A percentile compares a stretch with the other conserved stretches of the same genome.
phyloP scores from a whole-genome alignment of 116 monocot genomes.

The Thalassia testudinum region DNA sequence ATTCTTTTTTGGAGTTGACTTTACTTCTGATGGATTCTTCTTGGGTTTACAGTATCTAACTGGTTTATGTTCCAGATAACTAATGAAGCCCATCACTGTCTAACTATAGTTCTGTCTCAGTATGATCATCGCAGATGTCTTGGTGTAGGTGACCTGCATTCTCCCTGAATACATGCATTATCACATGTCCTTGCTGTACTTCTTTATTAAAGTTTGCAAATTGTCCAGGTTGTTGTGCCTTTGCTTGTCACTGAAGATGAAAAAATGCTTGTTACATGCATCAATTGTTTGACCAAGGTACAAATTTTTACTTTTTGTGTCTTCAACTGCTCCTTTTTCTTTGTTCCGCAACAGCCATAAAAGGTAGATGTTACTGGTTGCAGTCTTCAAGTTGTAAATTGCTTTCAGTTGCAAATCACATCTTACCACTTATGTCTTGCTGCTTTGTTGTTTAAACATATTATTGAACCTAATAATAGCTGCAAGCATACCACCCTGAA shows the following conservation, averaged over 20 bases:
- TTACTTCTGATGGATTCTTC: neutral
- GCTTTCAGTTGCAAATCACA: too few species aligned
- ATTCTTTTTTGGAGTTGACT: conserved; percentile 4
- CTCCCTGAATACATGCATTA: neutral
- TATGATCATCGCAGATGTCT: conserved; percentile 87
- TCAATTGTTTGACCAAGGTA: conserved; percentile 98
- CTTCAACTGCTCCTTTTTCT: too few species aligned
- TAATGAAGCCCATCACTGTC: conserved; percentile 74
- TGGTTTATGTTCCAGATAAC: conserved; percentile 36
- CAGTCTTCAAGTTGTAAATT: too few species aligned
- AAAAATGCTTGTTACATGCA: conserved; percentile 79
- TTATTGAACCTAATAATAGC: too few species aligned
- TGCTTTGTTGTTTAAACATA: too few species aligned
- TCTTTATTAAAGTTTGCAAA: neutral
- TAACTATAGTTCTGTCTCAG: conserved; percentile 52
- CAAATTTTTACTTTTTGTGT: too few species aligned
- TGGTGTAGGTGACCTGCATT: conserved; percentile 28
- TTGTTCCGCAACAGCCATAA: too few species aligned
- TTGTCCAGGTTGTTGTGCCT: conserved; percentile 71
- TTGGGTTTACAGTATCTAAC: neutral
- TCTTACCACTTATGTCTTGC: too few species aligned
- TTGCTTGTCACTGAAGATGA: conserved; percentile 85
- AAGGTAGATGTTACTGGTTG: too few species aligned
- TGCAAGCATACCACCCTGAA: too few species aligned
- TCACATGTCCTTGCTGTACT: neutral